Base-by-base conservation (phyloP, 441 rosid species). In the Pelargonium fulgidum region DNA sequence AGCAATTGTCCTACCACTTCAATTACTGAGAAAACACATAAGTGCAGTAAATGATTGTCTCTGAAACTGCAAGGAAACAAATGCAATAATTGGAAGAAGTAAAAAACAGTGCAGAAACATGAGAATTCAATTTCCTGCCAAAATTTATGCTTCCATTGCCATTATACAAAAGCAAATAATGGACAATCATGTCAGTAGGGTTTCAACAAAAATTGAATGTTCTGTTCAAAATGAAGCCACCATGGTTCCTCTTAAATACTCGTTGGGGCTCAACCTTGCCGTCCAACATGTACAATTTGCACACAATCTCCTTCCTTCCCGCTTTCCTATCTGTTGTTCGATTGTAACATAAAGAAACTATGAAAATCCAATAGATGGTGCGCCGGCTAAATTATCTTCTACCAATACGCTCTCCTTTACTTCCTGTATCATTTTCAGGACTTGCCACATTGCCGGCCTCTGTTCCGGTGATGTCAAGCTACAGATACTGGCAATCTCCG, bases 391-490 rank as follows among this genome's bases (percentile, higher is more conserved):
- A 63, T 76, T 75, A 12, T 89, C 95, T 69, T 86, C 89, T 66
- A 78, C 70, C 73, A 82, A 67, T 22, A 78, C 90, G 66, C 72
- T 82, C 76, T 86, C 89, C 70, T 90, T 92, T 47, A 90, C 85
- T 74, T 85, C 89, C 68, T 85, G 93, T 78, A 90, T 82, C 96
- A 89, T 90, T 80, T 87, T 86, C 75, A 93, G 72, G 68, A 93
- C 96, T 73, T 86, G 90, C 84, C 87, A 83, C 90, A 93, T 93
- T 0, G 81, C 83, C 0, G 96, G 97, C 72, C 97, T 83, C 76
- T 90, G 89, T 66, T 93, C 98, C 0, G 94, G 87, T 4, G 92
- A 87, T 4, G 81, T 80, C 78, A 81, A 78, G 70, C 98, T 82
- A 70, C 97, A 93, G 68, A 83, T 73, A 33, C 85, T 75, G 44